phyloP scores from a whole-genome alignment of 2,329 filamentous ascomycete genomes.

The Corinectria fuckeliana region DNA sequence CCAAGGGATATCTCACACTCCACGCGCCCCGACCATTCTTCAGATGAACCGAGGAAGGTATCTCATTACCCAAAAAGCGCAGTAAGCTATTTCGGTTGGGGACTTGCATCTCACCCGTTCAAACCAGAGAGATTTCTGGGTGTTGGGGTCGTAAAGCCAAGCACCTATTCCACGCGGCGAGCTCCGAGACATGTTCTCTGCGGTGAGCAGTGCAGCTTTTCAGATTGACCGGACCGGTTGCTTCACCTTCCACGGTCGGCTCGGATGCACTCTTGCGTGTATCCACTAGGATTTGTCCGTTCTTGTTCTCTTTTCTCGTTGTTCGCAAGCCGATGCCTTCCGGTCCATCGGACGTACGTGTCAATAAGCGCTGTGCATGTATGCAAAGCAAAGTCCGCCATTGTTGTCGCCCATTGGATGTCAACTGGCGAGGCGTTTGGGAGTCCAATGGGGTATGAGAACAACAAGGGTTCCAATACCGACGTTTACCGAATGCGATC shows the following conservation, averaged over 20 bases:
- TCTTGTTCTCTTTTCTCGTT: not conserved
- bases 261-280: not conserved
- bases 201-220: not conserved
- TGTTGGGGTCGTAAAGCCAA: not conserved
- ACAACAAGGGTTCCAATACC: not conserved
- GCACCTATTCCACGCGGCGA: too few relatives aligned
- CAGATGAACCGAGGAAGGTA: not conserved
- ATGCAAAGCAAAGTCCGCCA: not conserved
- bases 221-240: not conserved
- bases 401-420: not conserved
- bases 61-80: not conserved
- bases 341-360: not conserved
- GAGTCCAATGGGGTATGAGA: not conserved
- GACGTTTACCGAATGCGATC: not conserved
- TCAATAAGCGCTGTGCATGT: not conserved
- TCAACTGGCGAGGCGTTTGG: not conserved
- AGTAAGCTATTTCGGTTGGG: not conserved
- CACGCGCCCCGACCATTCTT: not conserved
- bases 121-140: too few relatives aligned
- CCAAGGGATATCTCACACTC: not conserved
- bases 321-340: not conserved
- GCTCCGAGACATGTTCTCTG: not conserved
- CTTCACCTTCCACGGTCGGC: not conserved
- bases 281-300: not conserved
- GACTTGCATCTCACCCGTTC: not conserved